Percentiles rank a stretch among this genome's conserved stretches.
Evolutionary conservation across 225 moss, liverwort and hornwort genomes (phyloP).

Genomic region (Climacium dendroides): DNA sequence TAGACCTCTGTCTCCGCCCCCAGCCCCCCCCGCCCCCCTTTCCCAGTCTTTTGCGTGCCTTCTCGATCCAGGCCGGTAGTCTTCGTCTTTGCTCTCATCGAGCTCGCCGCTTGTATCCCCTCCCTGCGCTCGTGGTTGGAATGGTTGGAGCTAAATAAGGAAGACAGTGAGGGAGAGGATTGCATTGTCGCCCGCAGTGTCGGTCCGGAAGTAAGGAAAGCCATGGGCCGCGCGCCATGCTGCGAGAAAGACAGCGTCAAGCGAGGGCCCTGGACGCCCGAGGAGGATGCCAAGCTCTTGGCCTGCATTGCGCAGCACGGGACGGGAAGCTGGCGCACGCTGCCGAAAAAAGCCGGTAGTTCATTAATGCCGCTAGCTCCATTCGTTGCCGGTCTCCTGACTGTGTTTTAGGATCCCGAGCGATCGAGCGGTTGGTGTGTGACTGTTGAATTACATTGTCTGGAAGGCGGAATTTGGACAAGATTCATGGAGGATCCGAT

Average conservation of each 20-base stretch:
- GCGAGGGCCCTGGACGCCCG: slow-evolving; percentile 64
- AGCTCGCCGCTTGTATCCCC: background rate
- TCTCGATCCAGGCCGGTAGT: background rate
- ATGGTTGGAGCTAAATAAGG: background rate
- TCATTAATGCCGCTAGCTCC: background rate
- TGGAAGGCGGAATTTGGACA: background rate
- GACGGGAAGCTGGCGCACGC: slow-evolving; percentile 61
- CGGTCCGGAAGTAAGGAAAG: background rate
- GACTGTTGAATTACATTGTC: background rate
- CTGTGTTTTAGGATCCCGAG: background rate
- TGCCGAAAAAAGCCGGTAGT: slow-evolving; percentile 67
- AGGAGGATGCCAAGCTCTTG: slow-evolving; percentile 63
- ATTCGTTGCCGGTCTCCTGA: no score
- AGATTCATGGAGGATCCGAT: background rate
- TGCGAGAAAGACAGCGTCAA: slow-evolving; percentile 72
- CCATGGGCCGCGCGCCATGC: slow-evolving; percentile 65
- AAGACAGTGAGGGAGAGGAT: background rate
- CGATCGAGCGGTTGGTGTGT: background rate
- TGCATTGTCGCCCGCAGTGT: background rate
- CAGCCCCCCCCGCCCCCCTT: background rate
- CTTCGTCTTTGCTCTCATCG: background rate
- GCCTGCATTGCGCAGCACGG: slow-evolving; percentile 70
- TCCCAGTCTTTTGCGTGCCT: background rate
- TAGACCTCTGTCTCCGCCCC: background rate
- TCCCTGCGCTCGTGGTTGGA: background rate